These are phyloP conservation scores for Pleurotus pulmonarius DNA, from an alignment of 768 basidiomycete species.

Conservation along the genomic window DNA sequence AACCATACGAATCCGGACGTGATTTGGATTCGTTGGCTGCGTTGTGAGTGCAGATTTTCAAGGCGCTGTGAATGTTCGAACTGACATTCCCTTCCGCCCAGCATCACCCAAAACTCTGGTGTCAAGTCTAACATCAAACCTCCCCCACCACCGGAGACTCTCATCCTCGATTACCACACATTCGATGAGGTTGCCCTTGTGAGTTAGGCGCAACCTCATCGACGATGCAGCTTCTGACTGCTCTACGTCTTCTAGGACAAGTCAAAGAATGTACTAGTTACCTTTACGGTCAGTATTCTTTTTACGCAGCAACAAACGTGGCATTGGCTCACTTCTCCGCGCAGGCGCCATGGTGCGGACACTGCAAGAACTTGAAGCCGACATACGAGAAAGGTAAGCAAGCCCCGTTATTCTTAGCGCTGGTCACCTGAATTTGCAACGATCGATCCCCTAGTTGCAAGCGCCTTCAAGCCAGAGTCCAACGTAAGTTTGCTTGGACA, in stretches of 20 bases:
- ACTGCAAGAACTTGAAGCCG: constrained; percentile 92
- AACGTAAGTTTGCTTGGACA: constrained; percentile 42
- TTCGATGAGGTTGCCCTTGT: constrained; percentile 77
- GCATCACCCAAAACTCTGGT: constrained; percentile 70
- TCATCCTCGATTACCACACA: constrained; percentile 63
- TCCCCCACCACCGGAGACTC: constrained; percentile 70
- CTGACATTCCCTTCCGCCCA: constrained; percentile 21
- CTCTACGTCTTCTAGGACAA: constrained; percentile 39
- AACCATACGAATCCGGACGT: constrained; percentile 73
- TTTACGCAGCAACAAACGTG: background rate
- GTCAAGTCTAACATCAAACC: constrained; percentile 87
- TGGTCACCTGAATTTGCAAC: too few relatives aligned
- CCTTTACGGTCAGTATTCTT: constrained; percentile 60
- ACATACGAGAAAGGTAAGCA: constrained; percentile 70
- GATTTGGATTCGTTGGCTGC: constrained; percentile 73
- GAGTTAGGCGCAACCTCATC: constrained; percentile 12
- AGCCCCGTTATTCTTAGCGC: background rate
- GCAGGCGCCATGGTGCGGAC: constrained; percentile 63
- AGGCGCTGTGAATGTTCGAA: background rate
- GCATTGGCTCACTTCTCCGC: background rate
- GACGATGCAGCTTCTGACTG: background rate
- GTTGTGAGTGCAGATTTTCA: constrained; percentile 51
- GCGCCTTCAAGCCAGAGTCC: constrained; percentile 71
- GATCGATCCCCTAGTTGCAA: constrained; percentile 49
- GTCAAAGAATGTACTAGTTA: constrained; percentile 79